Evolutionary conservation across 805 yeast genomes (phyloP), one percentile per base, ranked within the genome.

Genomic region (Wickerhamiella slavikovae): DNA sequence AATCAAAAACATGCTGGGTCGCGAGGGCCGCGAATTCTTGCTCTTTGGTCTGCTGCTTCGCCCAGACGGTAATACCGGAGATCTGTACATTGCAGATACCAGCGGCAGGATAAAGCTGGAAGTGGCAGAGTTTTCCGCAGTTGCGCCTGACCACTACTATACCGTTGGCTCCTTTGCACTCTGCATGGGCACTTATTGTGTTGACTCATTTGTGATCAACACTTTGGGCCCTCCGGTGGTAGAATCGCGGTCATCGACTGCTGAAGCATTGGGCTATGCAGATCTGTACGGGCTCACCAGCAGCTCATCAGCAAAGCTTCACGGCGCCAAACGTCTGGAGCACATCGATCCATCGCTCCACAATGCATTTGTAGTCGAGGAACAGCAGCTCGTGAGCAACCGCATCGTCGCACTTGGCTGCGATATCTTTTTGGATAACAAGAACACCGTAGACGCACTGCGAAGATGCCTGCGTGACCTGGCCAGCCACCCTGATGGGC

Each of bases 161-260:
- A 66, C 71, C 3, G 60, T 67, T 0, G 96, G 98, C 2, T 70
- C 74, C 57, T 69, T 74, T 40, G 67, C 79, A 0, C 52, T 85
- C 2, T 73, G 76, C 30, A 92, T 80, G 44, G 99, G 99, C 12
- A 68, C 78, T 12, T 79, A 80, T 45, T 68, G 71, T 2, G 47
- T 47, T 9, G 43, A 43, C 24, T 60, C 64, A 28, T 82, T 89
- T 45, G 69, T 73, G 38, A 91, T 75, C 1, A 62, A 75, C 17
- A 64, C 74, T 4, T 60, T 89, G 29, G 74, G 76, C 3, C 93
- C 80, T 35, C 96, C 98, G 3, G 82, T 89, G 0, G 73, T 80
- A 3, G 99, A 89, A 47, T 58, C 65, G 37, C 59, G 95, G 34
- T 70, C 62, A 6, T 49, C 45, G 1, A 61, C 91, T 1, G 44